Evolutionary conservation across 257 asterid genomes (phyloP), one percentile per base, ranked within the genome.

Genomic region (Nicotiana attenuata): DNA sequence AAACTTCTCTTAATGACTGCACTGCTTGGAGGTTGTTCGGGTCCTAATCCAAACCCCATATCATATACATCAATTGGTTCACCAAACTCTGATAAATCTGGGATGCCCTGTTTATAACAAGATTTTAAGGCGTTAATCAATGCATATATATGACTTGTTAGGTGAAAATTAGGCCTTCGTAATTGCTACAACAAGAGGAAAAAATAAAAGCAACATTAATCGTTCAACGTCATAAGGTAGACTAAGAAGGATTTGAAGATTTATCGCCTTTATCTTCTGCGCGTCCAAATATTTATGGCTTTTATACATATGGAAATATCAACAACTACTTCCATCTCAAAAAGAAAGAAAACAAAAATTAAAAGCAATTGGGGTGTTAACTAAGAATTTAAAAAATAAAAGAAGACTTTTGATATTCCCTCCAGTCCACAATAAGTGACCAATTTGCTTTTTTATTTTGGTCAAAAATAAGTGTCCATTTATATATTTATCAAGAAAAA

Each of bases 61-160:
- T 92, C 97, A 60, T 81, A 88, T 0, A 90, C 87, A 10, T 90
- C 92, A 1, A 80, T 64, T 6, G 85, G 2, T 64, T 87, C 91
- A 26, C 92, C 95, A 67, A 85, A 90, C 4, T 80, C 87, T 0
- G 90, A 90, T 41, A 89, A 65, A 56, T 91, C 93, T 1, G 95
- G 97, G 28, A 20, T 87, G 20, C 95, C 97, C 97, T 91, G 85
- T 78, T 41, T 38, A 20, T 13, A 56, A 22, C 73, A 56, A 33
- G 3, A 20, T 59, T 13, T 0, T 71, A 69, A 69, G 53, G 16
- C 6, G 24, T 65, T 65, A 65, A 29, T 65, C 26, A 19, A 33
- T 76, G 15, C 47, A 3, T 13, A 16, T 73, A 73, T 20, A 5
- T 75, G n/a, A 76, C 29, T 59, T 53, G 63, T 15, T 53, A 33